phyloP scores from a whole-genome alignment of 805 yeast genomes.

The Metschnikowia vanudenii region DNA sequence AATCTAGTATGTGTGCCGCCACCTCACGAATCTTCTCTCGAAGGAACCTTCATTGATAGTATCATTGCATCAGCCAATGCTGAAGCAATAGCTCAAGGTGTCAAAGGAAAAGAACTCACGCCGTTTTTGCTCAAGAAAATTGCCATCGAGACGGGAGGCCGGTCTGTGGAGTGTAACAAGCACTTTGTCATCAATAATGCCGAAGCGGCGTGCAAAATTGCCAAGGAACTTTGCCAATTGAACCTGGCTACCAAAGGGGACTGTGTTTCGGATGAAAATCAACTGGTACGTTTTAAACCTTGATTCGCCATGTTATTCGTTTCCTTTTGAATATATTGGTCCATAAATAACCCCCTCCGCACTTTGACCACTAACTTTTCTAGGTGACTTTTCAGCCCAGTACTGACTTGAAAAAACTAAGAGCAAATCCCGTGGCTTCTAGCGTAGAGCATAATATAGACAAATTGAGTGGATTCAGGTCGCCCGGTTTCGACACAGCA shows the following conservation, averaged over 20 bases:
- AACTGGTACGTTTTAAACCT: not conserved
- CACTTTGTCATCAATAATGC: slow-evolving; percentile 80
- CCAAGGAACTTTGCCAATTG: slow-evolving; percentile 42
- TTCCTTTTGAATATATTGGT: too few species aligned
- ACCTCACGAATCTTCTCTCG: slow-evolving; percentile 60
- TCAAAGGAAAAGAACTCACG: slow-evolving; percentile 73
- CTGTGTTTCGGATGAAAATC: too few species aligned
- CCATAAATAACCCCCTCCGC: too few species aligned
- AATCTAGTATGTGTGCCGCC: slow-evolving; percentile 81
- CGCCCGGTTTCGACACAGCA: too few species aligned
- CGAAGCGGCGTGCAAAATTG: slow-evolving; percentile 62
- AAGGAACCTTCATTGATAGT: slow-evolving; percentile 47
- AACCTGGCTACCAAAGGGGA: not conserved
- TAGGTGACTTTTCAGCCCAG: slow-evolving; percentile 10
- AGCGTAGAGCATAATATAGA: too few species aligned
- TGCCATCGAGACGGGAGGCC: slow-evolving; percentile 66
- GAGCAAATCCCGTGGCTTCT: too few species aligned
- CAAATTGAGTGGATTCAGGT: too few species aligned
- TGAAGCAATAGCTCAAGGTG: slow-evolving; percentile 51
- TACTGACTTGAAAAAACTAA: slow-evolving; percentile 7
- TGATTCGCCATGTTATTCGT: too few species aligned
- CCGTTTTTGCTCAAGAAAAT: slow-evolving; percentile 71
- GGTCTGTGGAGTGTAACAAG: slow-evolving; percentile 66
- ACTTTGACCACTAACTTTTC: slow-evolving; percentile 5
- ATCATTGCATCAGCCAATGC: slow-evolving; percentile 58